phyloP scores from a whole-genome alignment of 345 rosid genomes.

The Hevea brasiliensis region DNA sequence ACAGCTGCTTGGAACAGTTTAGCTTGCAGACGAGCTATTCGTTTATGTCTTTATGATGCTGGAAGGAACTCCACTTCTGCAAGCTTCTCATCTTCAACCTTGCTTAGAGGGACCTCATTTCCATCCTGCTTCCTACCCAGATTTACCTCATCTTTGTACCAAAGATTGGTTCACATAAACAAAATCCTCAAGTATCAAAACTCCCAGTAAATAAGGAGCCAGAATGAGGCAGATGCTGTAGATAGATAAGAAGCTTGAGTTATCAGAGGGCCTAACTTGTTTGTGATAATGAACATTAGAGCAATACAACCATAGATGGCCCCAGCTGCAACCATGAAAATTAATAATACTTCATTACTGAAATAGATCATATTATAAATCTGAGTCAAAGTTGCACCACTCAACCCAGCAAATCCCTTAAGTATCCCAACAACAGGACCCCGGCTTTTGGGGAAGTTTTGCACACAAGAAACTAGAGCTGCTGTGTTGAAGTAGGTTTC shows the following conservation, averaged over 20 bases:
- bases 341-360: constrained; percentile 71
- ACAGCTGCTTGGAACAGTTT: constrained; percentile 85
- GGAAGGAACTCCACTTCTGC: constrained; percentile 86
- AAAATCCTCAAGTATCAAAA: constrained; percentile 64
- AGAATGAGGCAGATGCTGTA: constrained; percentile 75
- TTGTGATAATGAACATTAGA: constrained; percentile 82
- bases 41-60: constrained; percentile 67
- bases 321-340: constrained; percentile 93
- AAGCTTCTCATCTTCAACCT: constrained; percentile 93
- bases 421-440: constrained; percentile 96
- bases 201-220: constrained; percentile 81
- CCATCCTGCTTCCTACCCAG: constrained; percentile 27
- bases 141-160: constrained; percentile 42
- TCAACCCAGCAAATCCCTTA: constrained; percentile 96
- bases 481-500: constrained; percentile 96
- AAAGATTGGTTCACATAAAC: too few species aligned
- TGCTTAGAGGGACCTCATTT: constrained; percentile 67
- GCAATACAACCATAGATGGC: constrained; percentile 73
- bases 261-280: constrained; percentile 72
- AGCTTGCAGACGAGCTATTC: constrained; percentile 79
- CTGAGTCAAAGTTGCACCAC: constrained; percentile 92
- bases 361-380: constrained; percentile 67
- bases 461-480: constrained; percentile 87
- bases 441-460: constrained; percentile 89
- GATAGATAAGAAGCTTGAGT: constrained; percentile 57